Evolutionary conservation across 768 basidiomycete species (phyloP).

Genomic region (Cystofilobasidium macerans): DNA sequence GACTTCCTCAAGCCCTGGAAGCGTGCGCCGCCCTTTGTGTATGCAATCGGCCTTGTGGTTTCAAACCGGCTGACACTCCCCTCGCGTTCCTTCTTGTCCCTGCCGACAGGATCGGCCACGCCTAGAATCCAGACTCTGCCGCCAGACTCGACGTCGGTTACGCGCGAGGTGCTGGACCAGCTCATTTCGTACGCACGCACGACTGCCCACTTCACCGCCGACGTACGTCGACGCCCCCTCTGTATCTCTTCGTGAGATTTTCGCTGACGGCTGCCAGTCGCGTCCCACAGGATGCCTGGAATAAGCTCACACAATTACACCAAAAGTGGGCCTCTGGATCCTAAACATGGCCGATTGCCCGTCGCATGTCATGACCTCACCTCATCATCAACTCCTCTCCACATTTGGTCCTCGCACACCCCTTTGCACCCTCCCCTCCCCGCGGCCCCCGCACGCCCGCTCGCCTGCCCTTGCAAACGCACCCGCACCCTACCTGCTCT

Average conservation of each 20-base stretch:
- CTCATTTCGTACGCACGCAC: not conserved
- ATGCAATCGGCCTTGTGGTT: not conserved
- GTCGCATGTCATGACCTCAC: no score
- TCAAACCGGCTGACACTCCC: not conserved
- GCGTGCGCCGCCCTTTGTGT: not conserved
- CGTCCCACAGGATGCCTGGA: not conserved
- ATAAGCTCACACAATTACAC: not conserved
- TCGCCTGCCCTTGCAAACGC: no score
- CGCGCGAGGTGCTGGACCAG: constrained; percentile 1
- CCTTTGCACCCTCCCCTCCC: no score
- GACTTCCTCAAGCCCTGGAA: constrained; percentile 51
- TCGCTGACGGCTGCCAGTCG: no score
- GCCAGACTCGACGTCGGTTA: not conserved
- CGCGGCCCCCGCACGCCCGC: no score
- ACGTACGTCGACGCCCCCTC: not conserved
- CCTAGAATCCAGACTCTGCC: constrained; percentile 1
- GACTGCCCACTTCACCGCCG: not conserved
- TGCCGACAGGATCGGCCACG: not conserved
- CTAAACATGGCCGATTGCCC: no score
- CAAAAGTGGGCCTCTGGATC: not conserved
- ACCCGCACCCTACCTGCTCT: no score
- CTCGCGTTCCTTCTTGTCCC: not conserved
- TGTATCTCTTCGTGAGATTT: no score
- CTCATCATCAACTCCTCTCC: no score
- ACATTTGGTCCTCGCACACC: no score